Base-by-base conservation (phyloP, 345 rosid genomes). In the Aquilaria yunnanensis region DNA sequence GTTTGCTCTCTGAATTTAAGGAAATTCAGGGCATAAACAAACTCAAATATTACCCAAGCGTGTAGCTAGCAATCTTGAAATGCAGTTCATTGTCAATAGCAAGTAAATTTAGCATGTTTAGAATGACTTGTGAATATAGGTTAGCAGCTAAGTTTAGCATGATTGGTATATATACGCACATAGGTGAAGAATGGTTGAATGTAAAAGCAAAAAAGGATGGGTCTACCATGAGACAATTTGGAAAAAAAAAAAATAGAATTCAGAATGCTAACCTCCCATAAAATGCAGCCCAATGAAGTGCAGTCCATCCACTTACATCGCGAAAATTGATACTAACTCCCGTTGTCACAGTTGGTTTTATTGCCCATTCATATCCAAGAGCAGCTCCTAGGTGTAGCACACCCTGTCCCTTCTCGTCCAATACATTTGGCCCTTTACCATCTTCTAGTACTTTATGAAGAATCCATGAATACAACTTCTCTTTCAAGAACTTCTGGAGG, bases 201-300 rank as follows among this genome's bases (percentile, higher is more conserved):
- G 51, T 23, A 62, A 51, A 60, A 60, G 12, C 33, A 46, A 34
- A 46, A 23, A 23, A 23, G 23, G 23, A 23, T 23, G 23, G 23
- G 23, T 23, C 23, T 23, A 23, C 23, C 23, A 23, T 23, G 23
- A 23, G 23, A 23, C 23, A 23, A 23, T 23, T 23, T 23, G 23
- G 45, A n/a, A 30, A 62, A 16, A 30, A 51, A 47, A 48, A 54
- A 47, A 37, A 64, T 16, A 58, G 32, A 74, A 61, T 30, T 51
- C 54, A 57, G 64, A 61, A 59, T 60, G 31, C 88, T 80, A 76
- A 69, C 98, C 98, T 92, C 79, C 98, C 96, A 71, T 70, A 78
- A 73, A 60, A 89, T 60, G 96, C 96, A 60, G 98, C 93, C 98
- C 98, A 92, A 62, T 92, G 98, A 69, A 92, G 90, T 12, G 95